These are phyloP conservation scores for Eucalyptus sp. DNA, from an alignment of 345 rosid genomes.

Conservation along the genomic window DNA sequence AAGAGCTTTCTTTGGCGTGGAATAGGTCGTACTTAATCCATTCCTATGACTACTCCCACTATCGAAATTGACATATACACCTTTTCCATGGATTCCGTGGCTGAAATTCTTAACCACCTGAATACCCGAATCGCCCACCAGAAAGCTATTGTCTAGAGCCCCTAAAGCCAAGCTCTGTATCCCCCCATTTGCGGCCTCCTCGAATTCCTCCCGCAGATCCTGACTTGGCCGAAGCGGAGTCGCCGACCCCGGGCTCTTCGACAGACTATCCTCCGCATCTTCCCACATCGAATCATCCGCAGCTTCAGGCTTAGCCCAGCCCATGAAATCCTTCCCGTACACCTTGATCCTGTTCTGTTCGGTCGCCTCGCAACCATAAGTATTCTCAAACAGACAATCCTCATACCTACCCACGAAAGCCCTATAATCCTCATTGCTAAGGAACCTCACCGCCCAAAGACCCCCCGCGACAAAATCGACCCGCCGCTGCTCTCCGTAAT, in stretches of 20 bases:
- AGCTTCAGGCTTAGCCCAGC: constrained; percentile 40
- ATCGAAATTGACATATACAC: constrained; percentile 74
- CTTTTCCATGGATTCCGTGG: constrained; percentile 95
- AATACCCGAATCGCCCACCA: constrained; percentile 84
- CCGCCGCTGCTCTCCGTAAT: constrained; percentile 66
- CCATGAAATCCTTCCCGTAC: constrained; percentile 74
- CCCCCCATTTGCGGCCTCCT: constrained; percentile 82
- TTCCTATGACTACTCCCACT: constrained; percentile 20
- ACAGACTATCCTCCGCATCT: constrained; percentile 73
- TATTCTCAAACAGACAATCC: constrained; percentile 84
- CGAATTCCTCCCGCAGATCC: constrained; percentile 85
- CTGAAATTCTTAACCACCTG: constrained; percentile 91
- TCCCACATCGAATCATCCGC: constrained; percentile 99
- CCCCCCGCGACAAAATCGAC: constrained; percentile 84
- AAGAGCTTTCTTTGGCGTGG: constrained; percentile 79
- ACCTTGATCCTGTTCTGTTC: constrained; percentile 72
- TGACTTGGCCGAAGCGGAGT: constrained; percentile 48
- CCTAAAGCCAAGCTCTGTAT: constrained; percentile 97
- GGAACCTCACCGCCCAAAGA: constrained; percentile 89
- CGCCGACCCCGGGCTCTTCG: constrained; percentile 47
- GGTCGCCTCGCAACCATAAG: constrained; percentile 67
- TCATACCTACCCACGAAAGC: constrained; percentile 34
- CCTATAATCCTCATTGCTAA: constrained; percentile 41
- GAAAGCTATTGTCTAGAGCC: constrained; percentile 90
- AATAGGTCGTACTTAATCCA: constrained; percentile 25